phyloP scores from a whole-genome alignment of 495 filamentous ascomycete species.

The Penicillium malachiteum region DNA sequence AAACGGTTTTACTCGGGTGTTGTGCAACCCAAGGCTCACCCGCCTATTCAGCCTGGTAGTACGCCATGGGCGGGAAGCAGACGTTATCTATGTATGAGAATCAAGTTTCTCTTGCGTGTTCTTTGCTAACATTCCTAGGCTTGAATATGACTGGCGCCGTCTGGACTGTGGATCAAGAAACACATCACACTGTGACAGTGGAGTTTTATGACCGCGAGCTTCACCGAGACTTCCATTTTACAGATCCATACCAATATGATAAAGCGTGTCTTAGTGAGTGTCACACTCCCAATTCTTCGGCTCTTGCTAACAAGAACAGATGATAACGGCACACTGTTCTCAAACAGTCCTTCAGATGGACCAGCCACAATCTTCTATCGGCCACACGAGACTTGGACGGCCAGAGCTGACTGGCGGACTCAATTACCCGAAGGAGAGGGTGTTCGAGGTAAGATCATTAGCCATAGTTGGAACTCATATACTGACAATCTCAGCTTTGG shows the following conservation, averaged over 20 bases:
- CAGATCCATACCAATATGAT: conserved; percentile 91
- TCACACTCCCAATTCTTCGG: background rate
- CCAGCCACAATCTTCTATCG: conserved; percentile 91
- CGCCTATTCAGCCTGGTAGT: conserved; percentile 86
- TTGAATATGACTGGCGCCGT: conserved; percentile 90
- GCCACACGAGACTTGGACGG: conserved; percentile 95
- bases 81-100: conserved; percentile 73
- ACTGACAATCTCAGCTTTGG: conserved; percentile 58
- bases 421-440: conserved; percentile 77
- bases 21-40: conserved; percentile 71
- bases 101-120: background rate
- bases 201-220: conserved; percentile 95
- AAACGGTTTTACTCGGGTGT: conserved; percentile 62
- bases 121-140: conserved; percentile 37
- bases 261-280: conserved; percentile 78
- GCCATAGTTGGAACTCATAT: background rate
- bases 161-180: conserved; percentile 96
- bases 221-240: conserved; percentile 92
- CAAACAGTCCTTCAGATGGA: conserved; percentile 67
- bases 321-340: conserved; percentile 83
- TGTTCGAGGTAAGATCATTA: conserved; percentile 51
- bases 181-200: conserved; percentile 91
- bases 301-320: conserved; percentile 41
- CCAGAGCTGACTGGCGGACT: conserved; percentile 86
- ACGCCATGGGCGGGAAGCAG: conserved; percentile 94